A percentile compares a stretch with the other conserved stretches of the same genome.
phyloP scores from a whole-genome alignment of 1,284 basidiomycete species.

The Cutaneotrichosporon dermatis region DNA sequence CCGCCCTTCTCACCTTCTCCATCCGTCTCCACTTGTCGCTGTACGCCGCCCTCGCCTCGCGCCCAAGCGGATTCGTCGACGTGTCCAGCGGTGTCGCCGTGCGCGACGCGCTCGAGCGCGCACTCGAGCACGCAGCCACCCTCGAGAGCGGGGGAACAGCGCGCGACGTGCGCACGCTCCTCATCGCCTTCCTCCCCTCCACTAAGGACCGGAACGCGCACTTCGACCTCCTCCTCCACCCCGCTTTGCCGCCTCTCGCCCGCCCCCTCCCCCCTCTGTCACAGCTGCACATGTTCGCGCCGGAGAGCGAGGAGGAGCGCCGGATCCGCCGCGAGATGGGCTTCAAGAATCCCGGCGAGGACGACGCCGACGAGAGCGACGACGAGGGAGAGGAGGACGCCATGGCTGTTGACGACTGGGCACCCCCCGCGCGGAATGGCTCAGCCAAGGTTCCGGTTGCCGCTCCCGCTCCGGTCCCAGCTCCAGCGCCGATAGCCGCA shows the following conservation, averaged over 20 bases:
- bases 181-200: conserved; percentile 12
- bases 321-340: conserved; percentile 32
- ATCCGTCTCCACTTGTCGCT: conserved; percentile 51
- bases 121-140: conserved; percentile 15
- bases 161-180: conserved; percentile 15
- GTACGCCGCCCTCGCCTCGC: conserved; percentile 23
- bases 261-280: conserved; percentile 33
- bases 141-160: conserved; percentile 11
- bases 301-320: conserved; percentile 37
- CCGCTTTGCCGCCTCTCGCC: conserved; percentile 32
- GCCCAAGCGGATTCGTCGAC: conserved; percentile 8
- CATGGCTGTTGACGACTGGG: conserved; percentile 11
- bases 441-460: not conserved
- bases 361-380: conserved; percentile 13
- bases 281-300: conserved; percentile 35
- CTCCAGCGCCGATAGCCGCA: not conserved
- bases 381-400: conserved; percentile 10
- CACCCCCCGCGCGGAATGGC: not conserved
- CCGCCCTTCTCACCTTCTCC: conserved; percentile 58
- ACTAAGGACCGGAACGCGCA: not conserved
- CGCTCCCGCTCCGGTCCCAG: not conserved
- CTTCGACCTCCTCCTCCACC: conserved; percentile 33
- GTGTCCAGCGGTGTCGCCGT: not conserved
- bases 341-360: conserved; percentile 10
- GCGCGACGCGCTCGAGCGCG: not conserved